A percentile compares a stretch with the other conserved stretches of the same genome.
phyloP scores from a whole-genome alignment of 441 rosid species.

The Bocquillonia castaneifolia region DNA sequence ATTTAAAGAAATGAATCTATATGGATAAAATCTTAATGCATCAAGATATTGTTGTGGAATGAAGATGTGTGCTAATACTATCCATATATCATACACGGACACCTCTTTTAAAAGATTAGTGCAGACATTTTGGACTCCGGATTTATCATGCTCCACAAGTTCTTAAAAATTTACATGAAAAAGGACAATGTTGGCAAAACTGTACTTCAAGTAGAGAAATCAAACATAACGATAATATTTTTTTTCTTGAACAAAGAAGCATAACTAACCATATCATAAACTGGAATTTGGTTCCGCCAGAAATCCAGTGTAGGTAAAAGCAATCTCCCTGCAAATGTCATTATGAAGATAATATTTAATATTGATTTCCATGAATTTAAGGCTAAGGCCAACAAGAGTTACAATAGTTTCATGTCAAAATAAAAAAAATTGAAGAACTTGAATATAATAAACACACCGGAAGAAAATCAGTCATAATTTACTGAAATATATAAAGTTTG shows the following conservation, averaged over 20 bases:
- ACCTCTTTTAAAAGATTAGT: too few species aligned
- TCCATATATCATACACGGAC: too few species aligned
- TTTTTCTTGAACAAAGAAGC: slow-evolving; percentile 1
- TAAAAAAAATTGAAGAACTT: neutral
- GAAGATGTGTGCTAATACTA: neutral
- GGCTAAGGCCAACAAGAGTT: neutral
- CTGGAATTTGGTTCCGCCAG: slow-evolving; percentile 70
- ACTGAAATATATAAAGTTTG: neutral
- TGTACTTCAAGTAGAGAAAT: neutral
- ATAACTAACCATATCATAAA: slow-evolving; percentile 57
- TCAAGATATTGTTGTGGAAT: neutral
- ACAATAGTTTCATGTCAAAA: neutral
- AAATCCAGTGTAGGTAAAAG: slow-evolving; percentile 59
- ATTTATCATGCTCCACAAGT: neutral
- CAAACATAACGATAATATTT: neutral
- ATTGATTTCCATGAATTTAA: neutral
- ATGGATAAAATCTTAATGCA: neutral
- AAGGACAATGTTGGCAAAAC: neutral
- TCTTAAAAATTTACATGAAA: neutral
- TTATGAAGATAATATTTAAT: neutral
- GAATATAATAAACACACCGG: neutral
- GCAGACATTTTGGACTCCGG: neutral
- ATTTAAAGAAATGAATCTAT: slow-evolving; percentile 1
- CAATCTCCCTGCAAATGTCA: slow-evolving; percentile 58
- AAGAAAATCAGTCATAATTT: neutral